phyloP scores from a whole-genome alignment of 2,329 filamentous ascomycete genomes.

The Lecanicillium sp. region DNA sequence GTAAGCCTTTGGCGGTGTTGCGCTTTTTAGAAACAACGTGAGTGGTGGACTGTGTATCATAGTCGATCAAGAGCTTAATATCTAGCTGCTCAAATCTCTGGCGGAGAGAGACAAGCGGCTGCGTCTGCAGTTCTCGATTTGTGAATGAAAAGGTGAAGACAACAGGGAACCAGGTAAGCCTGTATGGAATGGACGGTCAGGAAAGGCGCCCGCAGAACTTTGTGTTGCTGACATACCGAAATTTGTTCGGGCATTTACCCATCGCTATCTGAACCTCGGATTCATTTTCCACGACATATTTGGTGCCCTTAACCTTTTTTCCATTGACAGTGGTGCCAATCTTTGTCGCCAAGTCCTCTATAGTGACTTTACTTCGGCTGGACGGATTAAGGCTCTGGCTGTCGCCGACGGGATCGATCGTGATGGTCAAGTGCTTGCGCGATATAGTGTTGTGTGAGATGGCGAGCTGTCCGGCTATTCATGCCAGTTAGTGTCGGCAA shows the following conservation, averaged over 20 bases:
- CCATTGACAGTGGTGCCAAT: slow-evolving; percentile 75
- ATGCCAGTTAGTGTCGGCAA: neutral
- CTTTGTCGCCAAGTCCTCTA: slow-evolving; percentile 79
- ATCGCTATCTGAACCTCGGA: slow-evolving; percentile 60
- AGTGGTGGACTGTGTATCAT: slow-evolving; percentile 63
- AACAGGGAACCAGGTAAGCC: slow-evolving; percentile 70
- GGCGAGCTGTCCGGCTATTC: slow-evolving; percentile 54
- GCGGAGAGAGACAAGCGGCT: slow-evolving; percentile 55
- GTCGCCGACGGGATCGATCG: slow-evolving; percentile 56
- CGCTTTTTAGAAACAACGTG: slow-evolving; percentile 85
- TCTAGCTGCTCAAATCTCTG: slow-evolving; percentile 73
- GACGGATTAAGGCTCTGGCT: slow-evolving; percentile 60
- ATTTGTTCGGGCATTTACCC: slow-evolving; percentile 59
- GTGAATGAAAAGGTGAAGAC: slow-evolving; percentile 77
- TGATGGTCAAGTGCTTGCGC: slow-evolving; percentile 76
- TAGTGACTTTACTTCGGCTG: slow-evolving; percentile 59
- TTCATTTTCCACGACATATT: slow-evolving; percentile 42
- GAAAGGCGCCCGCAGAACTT: neutral
- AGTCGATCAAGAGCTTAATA: slow-evolving; percentile 75
- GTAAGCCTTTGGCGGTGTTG: slow-evolving; percentile 80
- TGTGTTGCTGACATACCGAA: slow-evolving; percentile 36
- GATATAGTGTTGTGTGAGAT: slow-evolving; percentile 81
- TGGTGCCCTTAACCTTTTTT: slow-evolving; percentile 56
- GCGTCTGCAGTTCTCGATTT: slow-evolving; percentile 59
- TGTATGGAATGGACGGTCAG: slow-evolving; percentile 23